Conservation (phyloP, 2,329 filamentous ascomycete genomes). For the Pseudopyricularia javanii region DNA sequence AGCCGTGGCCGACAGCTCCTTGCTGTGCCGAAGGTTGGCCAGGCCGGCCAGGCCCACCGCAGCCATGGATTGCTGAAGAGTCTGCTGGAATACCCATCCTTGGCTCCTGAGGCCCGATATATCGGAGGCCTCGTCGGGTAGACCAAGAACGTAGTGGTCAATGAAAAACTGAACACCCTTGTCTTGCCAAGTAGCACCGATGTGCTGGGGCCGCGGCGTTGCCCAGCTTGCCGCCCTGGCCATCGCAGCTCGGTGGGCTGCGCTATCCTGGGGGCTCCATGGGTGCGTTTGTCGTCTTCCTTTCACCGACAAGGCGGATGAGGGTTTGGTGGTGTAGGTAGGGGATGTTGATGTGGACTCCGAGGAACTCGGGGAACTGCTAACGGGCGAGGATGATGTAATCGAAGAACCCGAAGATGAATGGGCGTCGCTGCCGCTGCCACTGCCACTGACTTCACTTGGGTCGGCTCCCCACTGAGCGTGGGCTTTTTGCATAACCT, state of each 20-base stretch:
- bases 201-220: slow-evolving; percentile 10
- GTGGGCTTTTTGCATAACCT: slow-evolving; percentile 47
- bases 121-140: slow-evolving; percentile 33
- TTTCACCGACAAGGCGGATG: neutral
- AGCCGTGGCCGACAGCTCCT: slow-evolving; percentile 30
- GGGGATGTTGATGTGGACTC: slow-evolving; percentile 13
- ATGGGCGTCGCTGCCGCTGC: slow-evolving; percentile 7
- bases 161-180: slow-evolving; percentile 38
- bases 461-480: slow-evolving; percentile 30
- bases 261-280: neutral
- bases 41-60: slow-evolving; percentile 47
- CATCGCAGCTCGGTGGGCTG: neutral
- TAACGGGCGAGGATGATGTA: slow-evolving; percentile 10
- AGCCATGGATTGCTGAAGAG: slow-evolving; percentile 35
- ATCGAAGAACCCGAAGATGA: neutral
- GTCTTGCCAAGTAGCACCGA: slow-evolving; percentile 31
- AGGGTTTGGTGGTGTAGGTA: slow-evolving; percentile 6
- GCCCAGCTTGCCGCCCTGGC: slow-evolving; percentile 1
- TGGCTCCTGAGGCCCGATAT: slow-evolving; percentile 22
- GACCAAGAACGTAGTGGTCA: slow-evolving; percentile 35
- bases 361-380: slow-evolving; percentile 5
- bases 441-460: slow-evolving; percentile 1
- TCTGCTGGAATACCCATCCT: slow-evolving; percentile 23
- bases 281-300: neutral
- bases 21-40: slow-evolving; percentile 37